Conservation (phyloP, 176 grass and related monocot genomes). For the Guadua angustifolia region DNA sequence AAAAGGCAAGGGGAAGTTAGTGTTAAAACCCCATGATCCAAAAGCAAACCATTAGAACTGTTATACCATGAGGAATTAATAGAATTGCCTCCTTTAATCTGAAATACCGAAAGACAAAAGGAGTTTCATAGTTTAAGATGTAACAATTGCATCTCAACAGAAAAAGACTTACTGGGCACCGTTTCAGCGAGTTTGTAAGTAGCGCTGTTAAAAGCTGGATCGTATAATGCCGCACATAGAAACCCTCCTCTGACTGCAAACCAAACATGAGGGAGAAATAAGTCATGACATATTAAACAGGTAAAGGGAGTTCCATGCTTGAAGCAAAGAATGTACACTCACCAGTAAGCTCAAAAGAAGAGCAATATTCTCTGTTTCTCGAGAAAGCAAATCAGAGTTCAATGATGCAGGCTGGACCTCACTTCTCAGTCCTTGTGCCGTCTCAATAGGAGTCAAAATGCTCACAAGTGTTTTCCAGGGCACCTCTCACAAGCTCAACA, state of each 20-base stretch:
- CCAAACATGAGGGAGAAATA: conserved; percentile 18
- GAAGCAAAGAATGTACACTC: conserved; percentile 37
- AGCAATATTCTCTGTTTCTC: conserved; percentile 90
- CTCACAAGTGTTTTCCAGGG: conserved; percentile 84
- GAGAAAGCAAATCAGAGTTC: conserved; percentile 92
- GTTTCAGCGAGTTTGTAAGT: conserved; percentile 91
- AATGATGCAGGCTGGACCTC: conserved; percentile 84
- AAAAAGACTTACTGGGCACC: conserved; percentile 69
- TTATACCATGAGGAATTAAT: conserved; percentile 97
- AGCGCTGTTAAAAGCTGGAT: conserved; percentile 97
- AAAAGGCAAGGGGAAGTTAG: neutral
- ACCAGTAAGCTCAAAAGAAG: conserved; percentile 95
- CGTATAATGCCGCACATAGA: conserved; percentile 97
- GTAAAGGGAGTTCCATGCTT: conserved; percentile 2
- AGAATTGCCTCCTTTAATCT: conserved; percentile 98
- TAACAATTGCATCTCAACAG: conserved; percentile 23
- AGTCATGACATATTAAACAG: conserved; percentile 29
- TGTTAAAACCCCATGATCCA: conserved; percentile 85
- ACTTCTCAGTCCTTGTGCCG: conserved; percentile 62
- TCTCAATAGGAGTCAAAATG: conserved; percentile 77
- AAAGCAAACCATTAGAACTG: conserved; percentile 98
- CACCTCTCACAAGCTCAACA: conserved; percentile 88
- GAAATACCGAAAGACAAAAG: conserved; percentile 44
- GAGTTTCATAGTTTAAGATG: conserved; percentile 39
- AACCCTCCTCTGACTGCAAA: conserved; percentile 95